Conservation (phyloP, 2,329 filamentous ascomycete species). For the Pseudocercospora cruenta region DNA sequence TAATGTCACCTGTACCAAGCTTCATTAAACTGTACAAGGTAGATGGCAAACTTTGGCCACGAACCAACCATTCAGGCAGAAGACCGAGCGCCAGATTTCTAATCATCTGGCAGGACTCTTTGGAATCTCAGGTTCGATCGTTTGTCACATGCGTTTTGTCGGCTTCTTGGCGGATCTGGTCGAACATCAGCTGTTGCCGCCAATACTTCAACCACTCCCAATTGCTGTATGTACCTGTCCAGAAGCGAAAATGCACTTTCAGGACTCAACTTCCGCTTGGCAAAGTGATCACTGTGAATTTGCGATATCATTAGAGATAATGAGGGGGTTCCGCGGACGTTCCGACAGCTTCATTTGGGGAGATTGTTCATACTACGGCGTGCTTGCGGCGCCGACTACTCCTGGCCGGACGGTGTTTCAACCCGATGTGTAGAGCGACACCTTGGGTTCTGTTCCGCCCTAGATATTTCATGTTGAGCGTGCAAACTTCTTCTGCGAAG, state of each 20-base stretch:
- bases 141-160: not conserved
- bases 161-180: not conserved
- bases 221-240: not conserved
- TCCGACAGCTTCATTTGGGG: not conserved
- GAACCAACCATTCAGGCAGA: not conserved
- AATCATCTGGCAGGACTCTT: not conserved
- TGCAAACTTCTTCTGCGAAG: no score
- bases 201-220: not conserved
- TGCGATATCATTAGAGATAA: no score
- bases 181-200: no score
- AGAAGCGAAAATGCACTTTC: not conserved
- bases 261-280: no score
- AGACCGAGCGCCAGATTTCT: not conserved
- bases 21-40: conserved; percentile 1
- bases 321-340: not conserved
- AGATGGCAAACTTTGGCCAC: not conserved
- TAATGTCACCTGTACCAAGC: not conserved
- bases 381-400: not conserved
- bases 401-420: not conserved
- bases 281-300: no score
- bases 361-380: no score
- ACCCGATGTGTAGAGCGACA: no score
- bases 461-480: no score
- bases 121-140: not conserved
- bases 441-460: no score